phyloP scores from a whole-genome alignment of 208 protist genomes.

The Hexamita inflata region DNA sequence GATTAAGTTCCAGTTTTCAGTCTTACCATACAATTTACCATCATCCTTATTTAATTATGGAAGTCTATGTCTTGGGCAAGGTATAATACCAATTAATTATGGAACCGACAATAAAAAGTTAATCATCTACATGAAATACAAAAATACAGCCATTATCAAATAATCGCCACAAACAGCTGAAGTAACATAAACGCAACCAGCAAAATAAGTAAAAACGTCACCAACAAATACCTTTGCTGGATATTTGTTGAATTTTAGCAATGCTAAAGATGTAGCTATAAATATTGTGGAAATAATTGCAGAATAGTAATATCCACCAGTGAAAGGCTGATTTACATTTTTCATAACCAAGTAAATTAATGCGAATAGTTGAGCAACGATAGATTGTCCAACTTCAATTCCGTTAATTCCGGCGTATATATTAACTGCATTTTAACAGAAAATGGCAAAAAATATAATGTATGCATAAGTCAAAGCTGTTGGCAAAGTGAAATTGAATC shows the following conservation, averaged over 20 bases:
- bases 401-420: conserved; percentile 97
- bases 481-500: background rate
- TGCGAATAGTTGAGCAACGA: conserved; percentile 74
- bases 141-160: conserved; percentile 44
- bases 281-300: conserved; percentile 20
- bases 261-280: conserved; percentile 9
- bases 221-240: conserved; percentile 91
- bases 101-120: conserved; percentile 90
- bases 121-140: conserved; percentile 85
- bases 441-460: conserved; percentile 59
- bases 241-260: conserved; percentile 52
- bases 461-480: conserved; percentile 1
- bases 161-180: background rate
- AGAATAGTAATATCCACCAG: conserved; percentile 52
- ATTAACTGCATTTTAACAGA: conserved; percentile 98
- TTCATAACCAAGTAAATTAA: conserved; percentile 77
- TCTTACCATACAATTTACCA: conserved; percentile 48
- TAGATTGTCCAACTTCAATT: conserved; percentile 54
- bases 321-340: too few relatives aligned
- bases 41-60: conserved; percentile 46
- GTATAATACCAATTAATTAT: conserved; percentile 77
- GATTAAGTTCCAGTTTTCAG: conserved; percentile 55
- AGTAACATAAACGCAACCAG: conserved; percentile 52
- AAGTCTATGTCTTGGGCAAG: conserved; percentile 84
- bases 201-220: conserved; percentile 94